Percentiles rank a stretch among this genome's conserved stretches.
Evolutionary conservation across 345 rosid genomes (phyloP).

Genomic region (Psidium guajava): DNA sequence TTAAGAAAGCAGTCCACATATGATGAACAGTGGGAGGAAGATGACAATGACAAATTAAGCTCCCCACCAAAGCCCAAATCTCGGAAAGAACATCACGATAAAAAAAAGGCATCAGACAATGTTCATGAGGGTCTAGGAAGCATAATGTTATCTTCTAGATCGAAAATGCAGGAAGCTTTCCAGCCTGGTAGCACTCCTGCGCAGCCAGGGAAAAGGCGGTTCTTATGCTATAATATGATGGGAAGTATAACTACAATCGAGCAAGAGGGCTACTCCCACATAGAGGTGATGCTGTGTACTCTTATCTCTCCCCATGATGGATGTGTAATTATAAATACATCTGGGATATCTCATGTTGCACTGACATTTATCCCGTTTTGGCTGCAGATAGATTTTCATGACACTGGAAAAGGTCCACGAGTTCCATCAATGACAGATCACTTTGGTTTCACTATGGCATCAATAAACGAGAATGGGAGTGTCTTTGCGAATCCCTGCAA

Average conservation of each 20-base stretch:
- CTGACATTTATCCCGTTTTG: neutral
- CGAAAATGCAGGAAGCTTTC: constrained; percentile 81
- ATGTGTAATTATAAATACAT: neutral
- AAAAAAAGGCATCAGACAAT: constrained; percentile 29
- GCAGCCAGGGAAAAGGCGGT: constrained; percentile 64
- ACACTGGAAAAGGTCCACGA: constrained; percentile 85
- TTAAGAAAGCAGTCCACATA: constrained; percentile 34
- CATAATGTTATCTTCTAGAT: constrained; percentile 19
- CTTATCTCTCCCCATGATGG: neutral
- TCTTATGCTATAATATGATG: constrained; percentile 90
- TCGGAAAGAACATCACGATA: constrained; percentile 18
- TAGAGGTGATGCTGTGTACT: constrained; percentile 51
- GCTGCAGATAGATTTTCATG: constrained; percentile 89
- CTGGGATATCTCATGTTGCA: neutral
- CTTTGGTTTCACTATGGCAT: constrained; percentile 94
- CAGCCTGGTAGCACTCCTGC: constrained; percentile 85
- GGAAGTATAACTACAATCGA: constrained; percentile 84
- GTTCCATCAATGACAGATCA: constrained; percentile 94
- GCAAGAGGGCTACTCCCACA: constrained; percentile 83
- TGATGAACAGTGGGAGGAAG: constrained; percentile 41
- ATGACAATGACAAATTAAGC: constrained; percentile 25
- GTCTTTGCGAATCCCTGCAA: constrained; percentile 91
- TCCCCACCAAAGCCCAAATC: constrained; percentile 24
- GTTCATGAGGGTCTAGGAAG: constrained; percentile 25
- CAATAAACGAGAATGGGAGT: constrained; percentile 78